Base-by-base conservation (phyloP, 2,329 filamentous ascomycete species). In the Truncatella angustata region DNA sequence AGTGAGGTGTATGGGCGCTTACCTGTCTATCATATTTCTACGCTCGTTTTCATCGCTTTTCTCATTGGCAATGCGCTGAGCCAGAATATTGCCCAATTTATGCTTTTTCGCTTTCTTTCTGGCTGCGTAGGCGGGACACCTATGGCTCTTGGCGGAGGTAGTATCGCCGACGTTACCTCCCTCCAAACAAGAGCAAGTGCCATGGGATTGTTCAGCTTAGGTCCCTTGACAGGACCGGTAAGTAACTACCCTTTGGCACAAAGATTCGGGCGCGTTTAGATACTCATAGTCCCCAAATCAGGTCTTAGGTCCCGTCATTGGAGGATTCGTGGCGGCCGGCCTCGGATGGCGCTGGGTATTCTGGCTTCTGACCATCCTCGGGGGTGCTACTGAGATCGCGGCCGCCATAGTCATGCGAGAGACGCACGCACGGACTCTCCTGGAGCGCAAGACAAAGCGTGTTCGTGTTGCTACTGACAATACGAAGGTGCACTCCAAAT, bases 61-160 rank as follows among this genome's bases (percentile, higher is more conserved):
- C 81, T 79, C 40, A 75, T 88, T 56, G 84, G 80, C 0, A 86
- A 84, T 54, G 86, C 83, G 1, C 70, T 86, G 4, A 73, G 82
- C 0, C 77, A 78, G 1, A 64, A 66, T 5, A 70, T 87, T 47
- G 64, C 65, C 18, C 68, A 76, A 40, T 73, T 87, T 50, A 76
- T 85, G 28, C 72, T 76, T 3, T 86, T 81, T 58, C 73, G 79
- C 14, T 80, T 82, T 61, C 65, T 82, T 48, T 77, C 77, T 2
- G 84, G 83, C 0, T n/a, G n/a, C n/a, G 64, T 85, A 3, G 78
- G 81, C 5, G 81, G 79, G 1, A 76, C 74, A n/a, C 9, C 10
- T 24, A 12, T 36, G 28, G 37, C 45, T 51, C 65, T 81, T 34
- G 78, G 75, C 18, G 78, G 76, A 3, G 78, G 73, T n/a, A 73